These are phyloP conservation scores for Tilletia walkeri DNA, from an alignment of 1,284 basidiomycete species.

Conservation along the genomic window DNA sequence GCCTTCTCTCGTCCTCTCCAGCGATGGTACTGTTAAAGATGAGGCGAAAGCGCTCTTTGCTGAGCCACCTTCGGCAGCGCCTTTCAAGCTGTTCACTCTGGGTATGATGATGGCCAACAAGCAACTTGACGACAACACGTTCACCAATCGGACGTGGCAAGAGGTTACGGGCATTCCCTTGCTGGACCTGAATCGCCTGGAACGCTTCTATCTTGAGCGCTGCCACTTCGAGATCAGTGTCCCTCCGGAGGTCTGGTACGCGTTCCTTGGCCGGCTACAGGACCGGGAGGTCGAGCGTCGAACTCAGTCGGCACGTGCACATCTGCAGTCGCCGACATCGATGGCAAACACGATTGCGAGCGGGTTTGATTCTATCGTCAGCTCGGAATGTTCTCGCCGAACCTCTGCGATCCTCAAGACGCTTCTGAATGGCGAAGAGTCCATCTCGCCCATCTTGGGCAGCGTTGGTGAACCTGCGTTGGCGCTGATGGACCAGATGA, in stretches of 20 bases:
- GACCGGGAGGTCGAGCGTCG: conserved; percentile 32
- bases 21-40: conserved; percentile 35
- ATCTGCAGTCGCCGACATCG: neutral
- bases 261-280: conserved; percentile 38
- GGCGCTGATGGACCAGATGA: neutral
- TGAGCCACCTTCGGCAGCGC: conserved; percentile 44
- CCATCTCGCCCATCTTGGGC: conserved; percentile 15
- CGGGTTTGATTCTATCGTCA: neutral
- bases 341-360: neutral
- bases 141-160: conserved; percentile 55
- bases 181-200: conserved; percentile 49
- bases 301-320: neutral
- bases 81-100: conserved; percentile 52
- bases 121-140: conserved; percentile 55
- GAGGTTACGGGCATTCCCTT: conserved; percentile 55
- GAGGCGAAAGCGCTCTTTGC: conserved; percentile 48
- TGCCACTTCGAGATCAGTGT: conserved; percentile 50
- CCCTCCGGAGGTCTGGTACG: conserved; percentile 46
- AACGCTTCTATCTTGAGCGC: conserved; percentile 49
- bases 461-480: conserved; percentile 6
- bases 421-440: conserved; percentile 16
- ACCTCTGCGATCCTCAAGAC: conserved; percentile 16
- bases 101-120: conserved; percentile 56
- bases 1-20: conserved; percentile 34
- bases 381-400: neutral